Base-by-base conservation (phyloP, 2,329 filamentous ascomycete species). In the Amylocarpus encephaloides region DNA sequence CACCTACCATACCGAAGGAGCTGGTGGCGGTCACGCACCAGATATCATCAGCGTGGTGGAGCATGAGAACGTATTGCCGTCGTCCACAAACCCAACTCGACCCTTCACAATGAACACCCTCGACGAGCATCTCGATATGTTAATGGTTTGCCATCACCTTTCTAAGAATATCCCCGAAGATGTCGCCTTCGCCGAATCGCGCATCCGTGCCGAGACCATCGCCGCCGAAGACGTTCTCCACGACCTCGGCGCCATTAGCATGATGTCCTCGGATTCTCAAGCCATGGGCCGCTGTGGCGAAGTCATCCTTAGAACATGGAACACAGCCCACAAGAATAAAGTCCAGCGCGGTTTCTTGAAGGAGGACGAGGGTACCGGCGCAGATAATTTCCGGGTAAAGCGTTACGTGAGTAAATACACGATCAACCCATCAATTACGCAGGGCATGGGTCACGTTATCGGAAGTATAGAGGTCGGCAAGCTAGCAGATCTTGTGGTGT, bases 261-360 rank as follows among this genome's bases (percentile, higher is more conserved):
- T 97, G 91, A 95, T 97, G 88, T 89, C 83, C 53, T 91, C 85
- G 1, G 92, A 97, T 71, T 92, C 86, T 0, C 92, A 97, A 70
- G 92, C 92, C 62, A 97, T 97, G 92, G 92, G 92, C 50, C 86
- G 92, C 45, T 95, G 89, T 66, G 92, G 92, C 57, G 92, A 97
- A 72, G 92, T 97, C 48, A 82, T 97, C 53, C 75, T 94, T 19
- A 81, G 92, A 11, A 96, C 92, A 0, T 97, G 92, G 92, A 91
- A 96, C 70, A 97, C 92, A 2, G 92, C 92, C 0, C 89, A 96
- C 71, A 96, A 96, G 79, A 97, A 97, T 68, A 95, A 95, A 70
- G 66, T 83, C 15, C 90, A 96, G 70, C 79, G 91, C 7, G 92
- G 92, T 0, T 64, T 69, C 1, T 70, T 97, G 26, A 73, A 79